Conservation (phyloP, 352 stramenopile genomes). For the Blastocystis sp. region DNA sequence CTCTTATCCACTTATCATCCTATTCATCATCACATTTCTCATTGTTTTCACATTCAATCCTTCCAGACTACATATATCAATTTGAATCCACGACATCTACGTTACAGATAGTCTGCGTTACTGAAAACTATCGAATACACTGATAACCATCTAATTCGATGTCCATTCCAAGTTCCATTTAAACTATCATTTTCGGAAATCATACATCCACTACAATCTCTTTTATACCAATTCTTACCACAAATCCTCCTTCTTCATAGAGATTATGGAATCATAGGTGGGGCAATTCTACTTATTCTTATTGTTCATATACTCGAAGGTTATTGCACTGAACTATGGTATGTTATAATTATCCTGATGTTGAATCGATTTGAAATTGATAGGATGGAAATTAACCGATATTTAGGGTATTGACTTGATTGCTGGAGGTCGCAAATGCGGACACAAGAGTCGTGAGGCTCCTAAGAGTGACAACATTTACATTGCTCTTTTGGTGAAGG, state of each 20-base stretch:
- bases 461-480: too few relatives aligned
- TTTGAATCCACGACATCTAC: background rate
- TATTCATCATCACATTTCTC: too few relatives aligned
- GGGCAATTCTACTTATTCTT: background rate
- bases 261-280: background rate
- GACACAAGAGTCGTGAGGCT: too few relatives aligned
- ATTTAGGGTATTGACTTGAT: too few relatives aligned
- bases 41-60: slow-evolving; percentile 64
- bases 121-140: too few relatives aligned
- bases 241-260: background rate
- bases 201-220: too few relatives aligned
- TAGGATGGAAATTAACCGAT: too few relatives aligned
- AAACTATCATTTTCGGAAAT: too few relatives aligned
- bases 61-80: background rate
- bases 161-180: too few relatives aligned
- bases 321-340: background rate
- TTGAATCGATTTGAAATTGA: background rate
- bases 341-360: slow-evolving; percentile 71
- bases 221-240: background rate
- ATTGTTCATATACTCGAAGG: background rate
- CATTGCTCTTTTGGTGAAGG: too few relatives aligned
- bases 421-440: too few relatives aligned
- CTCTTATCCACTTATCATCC: slow-evolving; percentile 67
- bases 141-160: too few relatives aligned
- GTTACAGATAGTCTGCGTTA: background rate